Evolutionary conservation across 768 basidiomycete species (phyloP), one percentile per base, ranked within the genome.

Genomic region (Coprinopsis strossmayeri): DNA sequence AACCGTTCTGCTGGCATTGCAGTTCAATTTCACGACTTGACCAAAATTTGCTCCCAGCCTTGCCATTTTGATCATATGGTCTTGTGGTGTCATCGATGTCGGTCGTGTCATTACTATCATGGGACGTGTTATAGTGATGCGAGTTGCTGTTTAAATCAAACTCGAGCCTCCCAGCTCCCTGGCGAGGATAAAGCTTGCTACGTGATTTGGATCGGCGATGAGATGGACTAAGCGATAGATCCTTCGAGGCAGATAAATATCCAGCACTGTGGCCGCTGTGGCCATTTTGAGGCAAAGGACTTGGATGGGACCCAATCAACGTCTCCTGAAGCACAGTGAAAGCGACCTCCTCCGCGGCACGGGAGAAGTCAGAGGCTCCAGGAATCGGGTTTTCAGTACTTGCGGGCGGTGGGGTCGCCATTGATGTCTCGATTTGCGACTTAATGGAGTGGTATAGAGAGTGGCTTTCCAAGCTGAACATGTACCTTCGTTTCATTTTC

Each of bases 401-500:
- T 18, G 64, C 56, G 12, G 53, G n/a, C n/a, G n/a, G 46, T n/a
- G 61, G 44, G 30, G 54, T 46, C 12, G 65, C 59, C 15, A 62
- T 57, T 20, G 74, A 69, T 21, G 68, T 70, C 42, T 85, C 84
- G 44, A 86, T 81, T 55, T 87, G 78, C 48, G 78, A 78, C 59
- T 78, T 78, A 53, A 91, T 65, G 23, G 78, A 81, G 3, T 85
- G 77, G 17, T 84, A 80, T 15, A 87, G 75, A 32, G 87, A 71
- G 1, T 84, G 76, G 57, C 92, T 90, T 44, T 86, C 81, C 35
- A 96, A 82, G 53, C 89, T 92, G 72, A 96, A 97, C 83, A 96
- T 92, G 68, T 98, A 98, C 59, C 84, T 82, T 55, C 92, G 78
- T 64, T 86, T 88, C 46, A 69, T 51, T 25, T 82, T 81, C 26